Conservation (phyloP, 106 monocot species). For the Platanthera zijinensis region DNA sequence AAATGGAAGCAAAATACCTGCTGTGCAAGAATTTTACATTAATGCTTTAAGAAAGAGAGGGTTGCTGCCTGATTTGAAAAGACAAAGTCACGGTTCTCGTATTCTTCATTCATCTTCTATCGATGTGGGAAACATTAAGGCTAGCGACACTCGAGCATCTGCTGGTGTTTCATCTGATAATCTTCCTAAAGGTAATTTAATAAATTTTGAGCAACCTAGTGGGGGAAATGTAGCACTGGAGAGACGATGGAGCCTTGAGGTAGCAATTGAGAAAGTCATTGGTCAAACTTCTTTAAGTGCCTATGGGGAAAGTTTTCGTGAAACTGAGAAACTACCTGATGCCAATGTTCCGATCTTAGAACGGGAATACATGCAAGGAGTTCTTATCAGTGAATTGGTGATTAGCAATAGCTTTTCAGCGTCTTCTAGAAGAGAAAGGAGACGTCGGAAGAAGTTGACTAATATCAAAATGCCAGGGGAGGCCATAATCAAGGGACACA, state of each 20-base stretch:
- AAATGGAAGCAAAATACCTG: slow-evolving; percentile 62
- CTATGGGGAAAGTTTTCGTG: slow-evolving; percentile 28
- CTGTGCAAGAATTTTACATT: slow-evolving; percentile 59
- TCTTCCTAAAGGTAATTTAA: slow-evolving; percentile 31
- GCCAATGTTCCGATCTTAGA: slow-evolving; percentile 46
- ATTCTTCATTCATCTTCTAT: slow-evolving; percentile 83
- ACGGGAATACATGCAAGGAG: slow-evolving; percentile 70
- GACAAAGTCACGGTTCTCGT: slow-evolving; percentile 56
- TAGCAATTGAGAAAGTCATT: slow-evolving; percentile 87
- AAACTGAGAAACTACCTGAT: slow-evolving; percentile 34
- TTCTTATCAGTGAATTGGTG: slow-evolving; percentile 60
- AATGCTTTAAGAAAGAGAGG: slow-evolving; percentile 78
- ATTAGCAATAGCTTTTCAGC: slow-evolving; percentile 37
- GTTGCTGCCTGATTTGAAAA: slow-evolving; percentile 67
- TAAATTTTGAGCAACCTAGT: slow-evolving; percentile 46
- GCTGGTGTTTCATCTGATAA: slow-evolving; percentile 19
- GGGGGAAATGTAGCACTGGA: slow-evolving; percentile 60
- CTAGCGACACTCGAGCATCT: slow-evolving; percentile 26
- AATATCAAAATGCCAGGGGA: slow-evolving; percentile 55
- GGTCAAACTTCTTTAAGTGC: slow-evolving; percentile 24
- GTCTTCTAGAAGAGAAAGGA: slow-evolving; percentile 36
- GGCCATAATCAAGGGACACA: slow-evolving; percentile 64
- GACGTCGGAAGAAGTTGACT: slow-evolving; percentile 41
- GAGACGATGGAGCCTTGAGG: slow-evolving; percentile 98
- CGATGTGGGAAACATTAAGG: slow-evolving; percentile 72